Evolutionary conservation across 1,139 yeast genomes (phyloP), one percentile per base, ranked within the genome.

Genomic region (Suhomyces kunorum): DNA sequence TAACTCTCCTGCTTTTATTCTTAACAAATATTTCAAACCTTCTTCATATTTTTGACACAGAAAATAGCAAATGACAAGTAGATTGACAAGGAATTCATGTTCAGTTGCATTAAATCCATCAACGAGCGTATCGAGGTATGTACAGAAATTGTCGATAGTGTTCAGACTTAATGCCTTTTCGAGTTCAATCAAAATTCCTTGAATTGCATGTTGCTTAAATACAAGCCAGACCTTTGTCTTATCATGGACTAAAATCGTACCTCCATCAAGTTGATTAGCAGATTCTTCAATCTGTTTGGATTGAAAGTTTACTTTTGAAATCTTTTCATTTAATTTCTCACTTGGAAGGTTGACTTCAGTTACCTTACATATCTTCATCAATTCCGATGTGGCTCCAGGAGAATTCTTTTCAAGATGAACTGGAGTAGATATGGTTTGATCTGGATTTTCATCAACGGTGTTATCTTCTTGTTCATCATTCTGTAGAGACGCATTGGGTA

Each of bases 141-240:
- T 19, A 8, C 31, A 29, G 12, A 36, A 41, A 8, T 36, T 40
- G 9, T 39, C 32, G 1, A 31, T 11, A 5, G 23, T 15, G 7
- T 24, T 23, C 4, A n/a, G 17, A 12, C 17, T 13, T 3, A 39
- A 16, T 2, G 36, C 19, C n/a, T 22, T 23, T 14, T 28, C 13
- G 16, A 48, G 35, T 5, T 39, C 28, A 3, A 28, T 29, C 23
- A 44, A 32, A n/a, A 47, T 26, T 6, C 19, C 19, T 2, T 42
- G 18, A 9, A 54, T 37, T 6, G 31, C 36, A 31, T 48, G 43
- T 11, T 44, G 46, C 27, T 40, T 36, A 28, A 45, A 41, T 9
- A 48, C 34, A 16, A 55, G 18, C 58, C 57, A 54, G 2, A 56
- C 43, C 9, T 45, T 47, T 11, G 38, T 22, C 1, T 38, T 36